A percentile compares a stretch with the other conserved stretches of the same genome.
phyloP scores from a whole-genome alignment of 345 rosid species.

The Atalantia buxifolia region DNA sequence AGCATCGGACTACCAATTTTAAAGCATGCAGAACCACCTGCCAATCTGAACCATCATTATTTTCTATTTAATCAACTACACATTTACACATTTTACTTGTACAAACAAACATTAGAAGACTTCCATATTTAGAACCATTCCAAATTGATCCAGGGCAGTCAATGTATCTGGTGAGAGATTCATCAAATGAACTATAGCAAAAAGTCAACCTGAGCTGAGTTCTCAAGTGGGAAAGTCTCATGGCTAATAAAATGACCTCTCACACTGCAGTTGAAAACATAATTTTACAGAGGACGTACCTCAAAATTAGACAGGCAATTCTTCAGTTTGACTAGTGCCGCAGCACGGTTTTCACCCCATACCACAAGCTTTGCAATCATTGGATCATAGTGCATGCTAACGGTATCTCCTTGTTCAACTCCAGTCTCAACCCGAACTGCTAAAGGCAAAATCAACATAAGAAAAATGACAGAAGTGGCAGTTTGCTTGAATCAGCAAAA shows the following conservation, averaged over 20 bases:
- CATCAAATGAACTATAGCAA: conserved; percentile 1
- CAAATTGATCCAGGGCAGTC: neutral
- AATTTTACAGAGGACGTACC: conserved; percentile 35
- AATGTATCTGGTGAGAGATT: neutral
- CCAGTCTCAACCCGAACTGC: conserved; percentile 94
- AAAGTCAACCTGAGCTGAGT: conserved; percentile 5
- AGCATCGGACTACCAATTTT: neutral
- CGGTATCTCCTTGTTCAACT: conserved; percentile 84
- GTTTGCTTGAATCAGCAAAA: conserved; percentile 6
- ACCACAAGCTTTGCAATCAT: conserved; percentile 99
- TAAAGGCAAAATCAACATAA: conserved; percentile 18
- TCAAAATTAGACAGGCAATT: conserved; percentile 85
- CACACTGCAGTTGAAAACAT: conserved; percentile 5
- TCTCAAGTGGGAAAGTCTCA: neutral
- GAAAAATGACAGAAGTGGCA: conserved; percentile 9
- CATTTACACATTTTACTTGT: neutral
- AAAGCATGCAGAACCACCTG: neutral
- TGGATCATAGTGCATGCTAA: conserved; percentile 99
- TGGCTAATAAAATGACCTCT: neutral
- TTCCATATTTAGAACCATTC: neutral
- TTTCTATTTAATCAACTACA: conserved; percentile 1
- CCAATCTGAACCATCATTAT: neutral
- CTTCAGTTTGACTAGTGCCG: conserved; percentile 83
- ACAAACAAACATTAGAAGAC: neutral
- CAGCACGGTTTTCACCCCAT: conserved; percentile 75